phyloP scores from a whole-genome alignment of 306 rosid species.

The Casuarina glauca region DNA sequence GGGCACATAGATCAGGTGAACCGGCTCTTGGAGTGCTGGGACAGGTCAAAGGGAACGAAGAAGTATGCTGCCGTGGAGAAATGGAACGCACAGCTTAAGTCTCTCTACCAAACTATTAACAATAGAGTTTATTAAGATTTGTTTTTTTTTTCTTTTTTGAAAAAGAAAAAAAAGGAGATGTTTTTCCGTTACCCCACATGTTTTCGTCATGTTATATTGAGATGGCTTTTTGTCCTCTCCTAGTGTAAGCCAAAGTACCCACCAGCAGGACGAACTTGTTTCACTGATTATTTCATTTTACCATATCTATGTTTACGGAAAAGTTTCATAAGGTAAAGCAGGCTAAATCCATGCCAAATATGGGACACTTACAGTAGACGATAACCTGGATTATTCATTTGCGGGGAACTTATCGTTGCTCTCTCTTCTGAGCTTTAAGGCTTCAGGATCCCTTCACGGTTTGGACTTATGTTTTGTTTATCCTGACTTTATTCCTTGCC shows the following conservation, averaged over 20 bases:
- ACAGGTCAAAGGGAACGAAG: slow-evolving; percentile 93
- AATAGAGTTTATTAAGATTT: slow-evolving; percentile 64
- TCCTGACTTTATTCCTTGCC: too few species aligned
- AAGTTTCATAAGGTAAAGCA: slow-evolving; percentile 9
- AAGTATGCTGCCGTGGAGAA: slow-evolving; percentile 89
- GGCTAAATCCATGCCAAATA: background rate
- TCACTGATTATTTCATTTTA: slow-evolving; percentile 22
- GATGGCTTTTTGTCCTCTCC: background rate
- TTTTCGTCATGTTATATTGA: slow-evolving; percentile 34
- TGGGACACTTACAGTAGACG: too few species aligned
- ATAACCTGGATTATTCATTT: background rate
- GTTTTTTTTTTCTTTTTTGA: background rate
- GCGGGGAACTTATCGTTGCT: too few species aligned
- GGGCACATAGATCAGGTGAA: slow-evolving; percentile 98
- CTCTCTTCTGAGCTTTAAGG: too few species aligned
- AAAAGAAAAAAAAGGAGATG: background rate
- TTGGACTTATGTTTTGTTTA: too few species aligned
- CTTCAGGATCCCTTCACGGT: too few species aligned
- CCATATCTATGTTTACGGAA: slow-evolving; percentile 18
- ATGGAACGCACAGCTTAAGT: slow-evolving; percentile 89
- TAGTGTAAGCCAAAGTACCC: background rate
- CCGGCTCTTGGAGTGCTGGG: slow-evolving; percentile 87
- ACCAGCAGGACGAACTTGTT: background rate
- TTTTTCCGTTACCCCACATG: slow-evolving; percentile 24
- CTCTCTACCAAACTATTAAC: slow-evolving; percentile 73